Evolutionary conservation across 768 basidiomycete genomes (phyloP), one percentile per base, ranked within the genome.

Genomic region (Gymnopilus dilepis): DNA sequence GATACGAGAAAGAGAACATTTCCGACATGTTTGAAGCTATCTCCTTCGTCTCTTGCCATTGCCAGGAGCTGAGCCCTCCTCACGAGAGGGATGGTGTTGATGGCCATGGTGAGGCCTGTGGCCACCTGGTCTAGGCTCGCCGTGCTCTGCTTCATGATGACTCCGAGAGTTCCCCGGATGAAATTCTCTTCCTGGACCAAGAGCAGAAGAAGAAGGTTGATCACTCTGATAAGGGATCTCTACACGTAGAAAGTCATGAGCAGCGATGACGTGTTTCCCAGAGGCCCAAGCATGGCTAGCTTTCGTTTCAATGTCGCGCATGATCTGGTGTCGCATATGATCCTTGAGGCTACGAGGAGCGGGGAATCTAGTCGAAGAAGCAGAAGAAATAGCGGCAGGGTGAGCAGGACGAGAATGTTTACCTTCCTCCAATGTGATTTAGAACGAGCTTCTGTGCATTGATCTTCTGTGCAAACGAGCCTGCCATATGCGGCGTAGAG

Each of bases 401-500:
- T 38, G 12, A 19, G 13, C 21, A 2, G 21, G 34, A 71, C 80
- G 62, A 31, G 47, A 50, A 50, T 6, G 47, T 19, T 31, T 61
- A 92, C 90, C 88, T 81, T 56, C 80, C 77, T 61, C 91, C 86
- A 31, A 95, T 86, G 71, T 95, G 94, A 71, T 95, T 95, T 50
- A 95, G 71, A 21, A 90, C 82, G 6, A 95, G 75, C 45, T 78
- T 76, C 69, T 83, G 73, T 21, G 92, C 90, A 1, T 81, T 78
- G 52, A 90, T 79, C 2, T 65, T 69, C 59, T 80, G 85, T 5
- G 93, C 92, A 69, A 94, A 94, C 15, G 70, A 76, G 7, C 93
- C 94, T 1, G 92, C 94, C 84, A 90, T 90, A 33, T 76, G 78
- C 3, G 93, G 89, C 0, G 88, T 87, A 13, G 92, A 94, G 69